Percentiles rank a stretch among this genome's conserved stretches.
phyloP scores from a whole-genome alignment of 768 basidiomycete genomes.

The Tylopilus vinaceipallidus region DNA sequence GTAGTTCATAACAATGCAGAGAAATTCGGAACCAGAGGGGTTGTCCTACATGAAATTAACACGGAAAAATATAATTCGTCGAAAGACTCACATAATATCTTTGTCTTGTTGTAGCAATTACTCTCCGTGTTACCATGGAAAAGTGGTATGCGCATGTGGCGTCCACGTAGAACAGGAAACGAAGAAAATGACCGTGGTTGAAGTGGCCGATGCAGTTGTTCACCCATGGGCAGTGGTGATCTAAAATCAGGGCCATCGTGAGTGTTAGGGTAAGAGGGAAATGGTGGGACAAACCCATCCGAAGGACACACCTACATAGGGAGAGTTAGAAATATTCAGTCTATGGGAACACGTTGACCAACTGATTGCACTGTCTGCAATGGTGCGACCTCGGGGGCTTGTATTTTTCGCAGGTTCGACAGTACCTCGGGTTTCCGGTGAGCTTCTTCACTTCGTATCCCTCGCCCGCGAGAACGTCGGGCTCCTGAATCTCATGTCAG shows the following conservation, averaged over 20 bases:
- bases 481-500: conserved; percentile 44
- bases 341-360: conserved; percentile 25
- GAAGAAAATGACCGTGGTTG: conserved; percentile 87
- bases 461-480: conserved; percentile 61
- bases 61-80: not conserved
- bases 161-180: conserved; percentile 92
- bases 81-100: conserved; percentile 51
- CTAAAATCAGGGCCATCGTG: conserved; percentile 40
- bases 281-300: conserved; percentile 70
- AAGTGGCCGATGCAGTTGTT: conserved; percentile 93
- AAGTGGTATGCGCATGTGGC: conserved; percentile 87
- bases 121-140: conserved; percentile 72
- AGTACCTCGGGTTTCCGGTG: conserved; percentile 80
- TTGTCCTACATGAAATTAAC: conserved; percentile 51
- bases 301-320: conserved; percentile 66
- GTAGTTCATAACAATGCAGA: conserved; percentile 88
- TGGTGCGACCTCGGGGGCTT: conserved; percentile 93
- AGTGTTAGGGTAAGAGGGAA: too few species aligned
- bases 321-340: conserved; percentile 1
- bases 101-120: conserved; percentile 43
- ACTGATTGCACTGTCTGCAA: conserved; percentile 85
- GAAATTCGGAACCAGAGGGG: conserved; percentile 63
- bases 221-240: conserved; percentile 92
- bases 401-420: conserved; percentile 79
- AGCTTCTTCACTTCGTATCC: conserved; percentile 90